These are phyloP conservation scores for Mortierella antarctica DNA, from an alignment of 192 early-diverging fungal species.

Conservation along the genomic window DNA sequence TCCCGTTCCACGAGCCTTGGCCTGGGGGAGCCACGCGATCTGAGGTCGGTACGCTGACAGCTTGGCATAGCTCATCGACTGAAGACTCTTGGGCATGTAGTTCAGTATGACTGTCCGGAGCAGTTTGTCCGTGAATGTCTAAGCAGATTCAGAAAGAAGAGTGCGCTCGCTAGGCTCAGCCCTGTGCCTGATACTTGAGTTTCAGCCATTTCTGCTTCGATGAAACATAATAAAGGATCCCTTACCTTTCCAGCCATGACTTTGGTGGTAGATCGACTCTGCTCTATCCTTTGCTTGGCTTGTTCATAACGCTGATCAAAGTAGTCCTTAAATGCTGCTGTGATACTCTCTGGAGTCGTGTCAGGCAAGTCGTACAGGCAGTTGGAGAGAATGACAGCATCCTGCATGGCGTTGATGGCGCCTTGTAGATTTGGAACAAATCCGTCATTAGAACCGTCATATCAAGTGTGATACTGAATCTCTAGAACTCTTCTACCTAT, in stretches of 20 bases:
- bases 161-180: too few relatives aligned
- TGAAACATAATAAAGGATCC: too few relatives aligned
- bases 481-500: neutral
- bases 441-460: neutral
- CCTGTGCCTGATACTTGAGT: too few relatives aligned
- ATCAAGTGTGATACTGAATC: neutral
- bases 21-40: too few relatives aligned
- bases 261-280: neutral
- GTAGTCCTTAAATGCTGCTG: slow-evolving; percentile 1
- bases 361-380: slow-evolving; percentile 18
- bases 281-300: neutral
- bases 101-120: too few relatives aligned
- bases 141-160: too few relatives aligned
- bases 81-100: too few relatives aligned
- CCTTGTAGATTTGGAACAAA: neutral
- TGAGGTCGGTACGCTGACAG: too few relatives aligned
- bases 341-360: slow-evolving; percentile 1
- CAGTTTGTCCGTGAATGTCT: too few relatives aligned
- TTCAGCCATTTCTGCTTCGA: too few relatives aligned
- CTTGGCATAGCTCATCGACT: too few relatives aligned
- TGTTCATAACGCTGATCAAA: slow-evolving; percentile 1
- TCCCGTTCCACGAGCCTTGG: too few relatives aligned
- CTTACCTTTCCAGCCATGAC: slow-evolving; percentile 13
- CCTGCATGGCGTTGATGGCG: slow-evolving; percentile 11
- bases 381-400: slow-evolving; percentile 16